Base-by-base conservation (phyloP, 2,329 filamentous ascomycete species). In the Tolypocladium nubicola region DNA sequence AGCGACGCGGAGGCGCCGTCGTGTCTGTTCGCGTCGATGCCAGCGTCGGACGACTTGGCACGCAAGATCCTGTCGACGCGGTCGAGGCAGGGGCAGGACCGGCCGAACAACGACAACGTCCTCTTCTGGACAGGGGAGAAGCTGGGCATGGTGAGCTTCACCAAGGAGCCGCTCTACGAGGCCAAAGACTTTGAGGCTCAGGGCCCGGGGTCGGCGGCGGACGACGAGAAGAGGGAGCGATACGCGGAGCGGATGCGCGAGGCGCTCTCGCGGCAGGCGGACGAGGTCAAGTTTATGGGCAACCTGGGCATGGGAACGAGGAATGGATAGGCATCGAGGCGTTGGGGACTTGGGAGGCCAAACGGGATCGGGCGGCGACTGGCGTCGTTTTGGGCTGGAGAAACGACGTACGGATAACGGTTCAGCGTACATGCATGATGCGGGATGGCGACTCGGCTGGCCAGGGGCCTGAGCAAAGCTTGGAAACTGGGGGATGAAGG, bases 121-220 rank as follows among this genome's bases (percentile, higher is more conserved):
- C 70, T 96, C 4, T 77, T 96, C 52, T 96, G 91, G 91, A 96
- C 91, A 0, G 92, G 90, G 21, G 90, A 96, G 58, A 86, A 85
- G 61, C 75, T 96, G 52, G 92, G 90, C 0, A 76, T 94, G 58
- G 70, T 95, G 23, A 78, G 74, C 56, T 89, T 89, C 66, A 82
- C 84, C 1, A 72, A 76, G 43, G 67, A 71, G 65, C 71, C 78
- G 5, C 75, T 78, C 1, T 82, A 80, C 61, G 70, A 67, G 9
- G 67, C 76, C 1, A 75, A 77, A 9, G 79, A 80, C 54, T 84
- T 85, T 64, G 78, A 80, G 57, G 69, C 58, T n/a, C 66, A 70
- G 52, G 74, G 75, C 21, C 75, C 78, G 57, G 76, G 81, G 64
- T 66, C 71, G 53, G 76, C 47, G 43, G 63, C 60, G n/a, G 74